Conservation (phyloP, 1,284 basidiomycete genomes). For the Boletus semigastroideus region DNA sequence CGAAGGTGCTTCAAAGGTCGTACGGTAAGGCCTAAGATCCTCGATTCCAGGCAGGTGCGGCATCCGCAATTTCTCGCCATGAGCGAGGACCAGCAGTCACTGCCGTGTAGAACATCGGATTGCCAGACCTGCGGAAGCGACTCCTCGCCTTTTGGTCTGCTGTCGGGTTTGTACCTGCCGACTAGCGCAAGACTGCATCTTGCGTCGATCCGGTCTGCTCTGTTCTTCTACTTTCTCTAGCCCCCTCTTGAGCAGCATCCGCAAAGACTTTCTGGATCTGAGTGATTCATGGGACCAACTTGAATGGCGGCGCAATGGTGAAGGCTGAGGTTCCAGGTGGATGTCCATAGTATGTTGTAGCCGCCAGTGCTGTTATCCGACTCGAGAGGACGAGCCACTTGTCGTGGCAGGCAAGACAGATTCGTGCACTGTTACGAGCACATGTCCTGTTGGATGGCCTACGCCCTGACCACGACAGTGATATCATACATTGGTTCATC, state of each 20-base stretch:
- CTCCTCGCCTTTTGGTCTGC: constrained; percentile 73
- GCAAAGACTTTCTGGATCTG: constrained; percentile 55
- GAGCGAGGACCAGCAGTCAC: not conserved
- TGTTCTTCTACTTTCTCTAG: constrained; percentile 28
- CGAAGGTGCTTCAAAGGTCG: constrained; percentile 60
- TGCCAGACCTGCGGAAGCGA: constrained; percentile 38
- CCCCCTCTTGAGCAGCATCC: constrained; percentile 63
- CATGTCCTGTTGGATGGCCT: no score
- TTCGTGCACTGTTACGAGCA: no score
- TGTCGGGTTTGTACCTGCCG: constrained; percentile 79
- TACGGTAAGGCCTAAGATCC: constrained; percentile 69
- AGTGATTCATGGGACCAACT: not conserved
- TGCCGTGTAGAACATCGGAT: not conserved
- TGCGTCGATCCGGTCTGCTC: constrained; percentile 51
- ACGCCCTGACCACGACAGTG: no score
- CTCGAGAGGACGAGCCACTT: no score
- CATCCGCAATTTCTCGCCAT: constrained; percentile 26
- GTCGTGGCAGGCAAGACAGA: no score
- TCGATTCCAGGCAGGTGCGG: constrained; percentile 53
- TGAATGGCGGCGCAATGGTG: not conserved
- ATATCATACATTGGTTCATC: not conserved
- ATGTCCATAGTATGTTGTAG: no score
- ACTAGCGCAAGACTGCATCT: constrained; percentile 76
- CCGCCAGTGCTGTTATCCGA: no score
- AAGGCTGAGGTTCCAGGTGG: no score